Evolutionary conservation across 2,329 filamentous ascomycete species (phyloP), one percentile per base, ranked within the genome.

Genomic region (Cladorrhinum sp.): DNA sequence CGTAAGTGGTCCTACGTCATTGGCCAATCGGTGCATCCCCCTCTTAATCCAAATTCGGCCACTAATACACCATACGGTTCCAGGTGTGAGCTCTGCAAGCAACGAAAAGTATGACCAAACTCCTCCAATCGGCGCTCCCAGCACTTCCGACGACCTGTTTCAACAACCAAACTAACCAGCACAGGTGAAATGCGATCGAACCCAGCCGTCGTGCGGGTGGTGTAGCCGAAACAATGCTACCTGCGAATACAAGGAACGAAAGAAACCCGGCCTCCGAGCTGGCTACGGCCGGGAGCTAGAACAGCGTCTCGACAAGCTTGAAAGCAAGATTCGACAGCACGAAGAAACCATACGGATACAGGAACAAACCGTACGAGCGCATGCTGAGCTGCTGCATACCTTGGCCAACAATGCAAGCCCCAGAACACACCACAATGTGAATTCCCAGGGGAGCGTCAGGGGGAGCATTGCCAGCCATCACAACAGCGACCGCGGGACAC

Each of bases 81-180:
- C 32, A 88, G 86, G 69, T 88, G 90, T 71, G 90, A 93, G 75
- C 81, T 90, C 55, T 92, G 90, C 78, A 92, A 93, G 75, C 86
- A 90, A 73, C 80, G 90, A 77, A 93, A 93, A 80, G 89, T 91
- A 75, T 58, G 73, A 69, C 18, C 18, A 24, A 16, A 24, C 52
- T 41, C 51, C 51, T 48, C 36, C 23, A 22, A 25, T 45, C 50
- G 16, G 41, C 10, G 25, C 41, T 27, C 25, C 25, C 36, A 41
- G n/a, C 12, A 13, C 7, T 25, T 38, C 8, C 27, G 50, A 12
- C 16, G 5, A 10, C 23, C 48, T 8, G 2, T 16, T 13, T 29
- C 24, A n/a, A n/a, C 58, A 24, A 45, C 22, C 6, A n/a, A n/a
- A 49, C 62, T 64, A 55, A 62, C 62, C 52, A 22, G 9, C 32